Conservation (phyloP, 2,329 filamentous ascomycete genomes). For the Seiridium unicorne region DNA sequence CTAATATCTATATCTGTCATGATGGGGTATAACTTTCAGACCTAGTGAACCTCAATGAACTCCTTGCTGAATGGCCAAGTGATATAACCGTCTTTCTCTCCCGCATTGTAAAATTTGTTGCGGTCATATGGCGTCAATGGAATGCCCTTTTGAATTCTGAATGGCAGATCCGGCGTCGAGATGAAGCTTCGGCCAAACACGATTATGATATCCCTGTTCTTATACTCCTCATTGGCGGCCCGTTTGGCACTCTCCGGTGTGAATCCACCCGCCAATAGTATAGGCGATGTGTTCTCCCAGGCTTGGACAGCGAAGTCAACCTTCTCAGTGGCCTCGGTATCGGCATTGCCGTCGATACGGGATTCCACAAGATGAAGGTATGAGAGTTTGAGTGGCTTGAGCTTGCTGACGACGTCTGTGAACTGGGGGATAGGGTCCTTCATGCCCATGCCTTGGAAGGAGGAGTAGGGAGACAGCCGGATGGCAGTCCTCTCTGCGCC, state of each 20-base stretch:
- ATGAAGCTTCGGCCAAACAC: conserved; percentile 50
- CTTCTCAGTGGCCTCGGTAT: background rate
- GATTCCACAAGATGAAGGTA: conserved; percentile 58
- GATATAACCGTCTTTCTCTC: conserved; percentile 29
- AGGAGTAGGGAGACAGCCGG: conserved; percentile 49
- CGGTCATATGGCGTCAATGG: conserved; percentile 41
- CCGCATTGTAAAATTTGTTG: conserved; percentile 39
- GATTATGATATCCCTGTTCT: conserved; percentile 38
- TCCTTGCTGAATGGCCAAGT: conserved; percentile 33
- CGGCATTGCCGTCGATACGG: conserved; percentile 31
- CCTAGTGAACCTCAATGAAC: conserved; percentile 1
- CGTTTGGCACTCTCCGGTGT: conserved; percentile 34
- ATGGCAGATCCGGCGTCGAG: conserved; percentile 46
- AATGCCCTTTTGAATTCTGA: conserved; percentile 39
- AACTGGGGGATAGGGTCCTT: conserved; percentile 56
- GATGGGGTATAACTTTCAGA: background rate
- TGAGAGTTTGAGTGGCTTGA: conserved; percentile 49
- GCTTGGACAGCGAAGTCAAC: conserved; percentile 26
- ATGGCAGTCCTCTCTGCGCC: conserved; percentile 47
- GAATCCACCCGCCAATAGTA: conserved; percentile 51
- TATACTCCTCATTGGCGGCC: conserved; percentile 38
- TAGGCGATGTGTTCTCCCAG: conserved; percentile 23
- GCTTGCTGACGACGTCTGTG: conserved; percentile 45
- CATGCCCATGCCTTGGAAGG: conserved; percentile 58
- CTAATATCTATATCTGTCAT: background rate